phyloP scores from a whole-genome alignment of 768 basidiomycete genomes.

The Termitomyces sp. region DNA sequence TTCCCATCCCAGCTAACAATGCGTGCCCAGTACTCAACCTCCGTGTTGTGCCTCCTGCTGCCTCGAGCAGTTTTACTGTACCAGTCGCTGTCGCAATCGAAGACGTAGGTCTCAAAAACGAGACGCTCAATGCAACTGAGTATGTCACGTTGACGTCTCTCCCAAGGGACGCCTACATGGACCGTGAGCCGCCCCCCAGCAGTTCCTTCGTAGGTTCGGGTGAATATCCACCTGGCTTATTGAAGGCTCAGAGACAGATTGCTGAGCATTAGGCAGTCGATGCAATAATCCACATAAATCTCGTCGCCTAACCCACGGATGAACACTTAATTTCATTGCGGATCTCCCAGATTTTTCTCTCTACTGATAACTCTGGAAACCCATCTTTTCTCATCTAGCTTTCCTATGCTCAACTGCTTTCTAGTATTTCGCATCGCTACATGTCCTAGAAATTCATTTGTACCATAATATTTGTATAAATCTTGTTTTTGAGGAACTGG shows the following conservation, averaged over 20 bases:
- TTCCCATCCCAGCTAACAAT: background rate
- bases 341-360: background rate
- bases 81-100: background rate
- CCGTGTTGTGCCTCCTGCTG: constrained; percentile 19
- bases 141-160: background rate
- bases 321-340: background rate
- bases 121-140: background rate
- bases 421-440: background rate
- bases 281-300: background rate
- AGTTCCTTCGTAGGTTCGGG: background rate
- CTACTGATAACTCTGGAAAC: background rate
- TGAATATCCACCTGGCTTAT: background rate
- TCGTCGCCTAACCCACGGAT: background rate
- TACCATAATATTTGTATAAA: background rate
- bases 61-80: background rate
- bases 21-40: constrained; percentile 24
- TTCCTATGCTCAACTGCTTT: background rate
- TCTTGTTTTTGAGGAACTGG: too few species aligned
- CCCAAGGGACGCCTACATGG: background rate
- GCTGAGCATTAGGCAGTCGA: background rate
- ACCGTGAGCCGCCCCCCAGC: too few species aligned
- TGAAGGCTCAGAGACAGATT: background rate
- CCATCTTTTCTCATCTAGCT: background rate
- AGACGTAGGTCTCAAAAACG: background rate
- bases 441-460: background rate